Conservation (phyloP, 1,139 yeast species). For the Pichia sp. region DNA sequence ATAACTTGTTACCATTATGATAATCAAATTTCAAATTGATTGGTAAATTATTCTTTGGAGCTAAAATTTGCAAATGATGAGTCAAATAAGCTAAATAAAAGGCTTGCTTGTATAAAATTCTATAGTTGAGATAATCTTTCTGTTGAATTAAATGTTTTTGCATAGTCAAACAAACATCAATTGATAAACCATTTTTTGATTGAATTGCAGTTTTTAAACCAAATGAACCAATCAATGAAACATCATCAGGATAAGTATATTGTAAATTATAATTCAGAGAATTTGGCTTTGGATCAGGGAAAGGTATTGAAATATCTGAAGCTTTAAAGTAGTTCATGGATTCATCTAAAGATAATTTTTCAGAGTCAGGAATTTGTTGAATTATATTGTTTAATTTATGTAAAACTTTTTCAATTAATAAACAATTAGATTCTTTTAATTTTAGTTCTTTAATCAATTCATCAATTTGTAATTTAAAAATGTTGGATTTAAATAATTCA, state of each 20-base stretch:
- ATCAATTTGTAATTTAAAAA: slow-evolving; percentile 90
- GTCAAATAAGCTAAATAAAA: slow-evolving; percentile 78
- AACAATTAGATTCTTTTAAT: slow-evolving; percentile 61
- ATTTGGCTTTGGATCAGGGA: slow-evolving; percentile 77
- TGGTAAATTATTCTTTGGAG: slow-evolving; percentile 53
- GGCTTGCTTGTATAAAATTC: slow-evolving; percentile 85
- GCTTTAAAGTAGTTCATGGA: slow-evolving; percentile 44
- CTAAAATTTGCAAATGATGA: slow-evolving; percentile 48
- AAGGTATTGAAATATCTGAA: slow-evolving; percentile 60
- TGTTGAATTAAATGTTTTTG: slow-evolving; percentile 68
- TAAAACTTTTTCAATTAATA: slow-evolving; percentile 66
- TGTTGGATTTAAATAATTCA: slow-evolving; percentile 86
- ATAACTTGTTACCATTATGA: slow-evolving; percentile 58
- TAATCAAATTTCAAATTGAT: slow-evolving; percentile 55
- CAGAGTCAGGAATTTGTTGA: slow-evolving; percentile 52
- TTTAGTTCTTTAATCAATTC: slow-evolving; percentile 76
- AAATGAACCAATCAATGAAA: slow-evolving; percentile 82
- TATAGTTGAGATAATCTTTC: slow-evolving; percentile 84
- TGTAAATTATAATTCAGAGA: slow-evolving; percentile 63
- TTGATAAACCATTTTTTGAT: slow-evolving; percentile 51
- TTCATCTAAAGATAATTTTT: slow-evolving; percentile 45
- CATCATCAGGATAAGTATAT: slow-evolving; percentile 65
- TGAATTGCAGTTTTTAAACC: slow-evolving; percentile 77
- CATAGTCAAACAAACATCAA: slow-evolving; percentile 80
- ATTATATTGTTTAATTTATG: slow-evolving; percentile 71